These are phyloP conservation scores for Primulina tabacum DNA, from an alignment of 257 asterid species.

Conservation along the genomic window DNA sequence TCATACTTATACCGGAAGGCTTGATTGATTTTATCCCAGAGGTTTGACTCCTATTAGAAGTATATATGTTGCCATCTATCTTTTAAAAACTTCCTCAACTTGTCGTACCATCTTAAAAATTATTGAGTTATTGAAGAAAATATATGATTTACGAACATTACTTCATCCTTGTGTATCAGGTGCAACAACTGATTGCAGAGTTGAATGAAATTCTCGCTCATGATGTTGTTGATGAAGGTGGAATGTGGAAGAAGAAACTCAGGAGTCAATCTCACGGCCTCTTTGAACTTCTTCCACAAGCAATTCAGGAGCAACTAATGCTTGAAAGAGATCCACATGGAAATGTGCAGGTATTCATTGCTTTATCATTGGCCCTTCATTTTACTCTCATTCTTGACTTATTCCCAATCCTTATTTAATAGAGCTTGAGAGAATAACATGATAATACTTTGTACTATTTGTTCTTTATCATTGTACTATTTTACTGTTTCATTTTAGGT, in stretches of 20 bases:
- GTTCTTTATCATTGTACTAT: not conserved
- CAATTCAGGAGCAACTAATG: constrained; percentile 91
- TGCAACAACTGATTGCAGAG: constrained; percentile 89
- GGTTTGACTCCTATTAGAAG: constrained; percentile 39
- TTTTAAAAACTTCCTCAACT: not conserved
- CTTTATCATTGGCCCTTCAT: not conserved
- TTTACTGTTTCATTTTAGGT: constrained; percentile 44
- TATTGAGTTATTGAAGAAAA: not conserved
- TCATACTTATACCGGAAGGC: constrained; percentile 97
- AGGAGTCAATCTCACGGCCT: constrained; percentile 65
- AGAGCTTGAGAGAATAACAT: not conserved
- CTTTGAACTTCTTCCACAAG: constrained; percentile 75
- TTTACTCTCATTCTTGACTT: not conserved
- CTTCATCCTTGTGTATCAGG: constrained; percentile 47
- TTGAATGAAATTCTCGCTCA: constrained; percentile 94
- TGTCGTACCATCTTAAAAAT: not conserved
- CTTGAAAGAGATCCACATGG: constrained; percentile 99
- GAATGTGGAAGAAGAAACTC: constrained; percentile 84
- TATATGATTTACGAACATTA: not conserved
- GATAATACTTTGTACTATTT: not conserved
- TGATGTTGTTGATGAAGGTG: constrained; percentile 91
- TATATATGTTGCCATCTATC: not conserved
- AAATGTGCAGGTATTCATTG: constrained; percentile 72
- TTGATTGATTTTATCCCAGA: constrained; percentile 99
- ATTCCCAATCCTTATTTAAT: not conserved